Evolutionary conservation across 2,329 filamentous ascomycete genomes (phyloP).

Genomic region (Colletotrichum eremochloae): DNA sequence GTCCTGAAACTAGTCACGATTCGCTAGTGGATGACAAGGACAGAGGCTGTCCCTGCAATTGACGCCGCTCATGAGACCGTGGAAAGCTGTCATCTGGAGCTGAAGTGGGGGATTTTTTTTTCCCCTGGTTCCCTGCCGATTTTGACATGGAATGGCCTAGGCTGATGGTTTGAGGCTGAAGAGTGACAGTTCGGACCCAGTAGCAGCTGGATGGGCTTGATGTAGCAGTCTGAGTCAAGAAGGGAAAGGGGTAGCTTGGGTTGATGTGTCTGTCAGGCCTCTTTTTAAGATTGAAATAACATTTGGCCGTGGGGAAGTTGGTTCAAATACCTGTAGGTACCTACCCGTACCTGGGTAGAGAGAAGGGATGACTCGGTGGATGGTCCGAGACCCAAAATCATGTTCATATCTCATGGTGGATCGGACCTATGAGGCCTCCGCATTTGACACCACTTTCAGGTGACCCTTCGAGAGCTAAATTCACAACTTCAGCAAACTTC

Average conservation of each 20-base stretch:
- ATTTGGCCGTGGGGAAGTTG: neutral
- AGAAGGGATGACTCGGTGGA: conserved; percentile 23
- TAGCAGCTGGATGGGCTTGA: neutral
- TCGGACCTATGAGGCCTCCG: neutral
- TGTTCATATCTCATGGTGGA: neutral
- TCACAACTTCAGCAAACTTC: neutral
- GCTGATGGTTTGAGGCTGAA: conserved; percentile 10
- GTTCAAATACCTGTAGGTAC: neutral
- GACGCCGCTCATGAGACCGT: conserved; percentile 31
- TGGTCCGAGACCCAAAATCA: neutral
- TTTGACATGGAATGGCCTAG: neutral
- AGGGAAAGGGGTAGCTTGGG: neutral
- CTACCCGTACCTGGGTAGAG: neutral
- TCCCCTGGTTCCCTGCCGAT: neutral
- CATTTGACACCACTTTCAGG: neutral
- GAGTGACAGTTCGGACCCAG: conserved; percentile 25
- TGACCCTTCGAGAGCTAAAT: neutral
- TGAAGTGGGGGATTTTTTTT: neutral
- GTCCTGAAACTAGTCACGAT: conserved; percentile 37
- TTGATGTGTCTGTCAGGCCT: neutral
- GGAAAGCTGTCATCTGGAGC: conserved; percentile 19
- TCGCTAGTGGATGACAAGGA: conserved; percentile 26
- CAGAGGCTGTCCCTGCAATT: conserved; percentile 22
- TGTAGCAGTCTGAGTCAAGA: neutral
- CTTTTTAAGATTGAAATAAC: neutral